Base-by-base conservation (phyloP, 495 filamentous ascomycete genomes). In the Xylaria acuta region DNA sequence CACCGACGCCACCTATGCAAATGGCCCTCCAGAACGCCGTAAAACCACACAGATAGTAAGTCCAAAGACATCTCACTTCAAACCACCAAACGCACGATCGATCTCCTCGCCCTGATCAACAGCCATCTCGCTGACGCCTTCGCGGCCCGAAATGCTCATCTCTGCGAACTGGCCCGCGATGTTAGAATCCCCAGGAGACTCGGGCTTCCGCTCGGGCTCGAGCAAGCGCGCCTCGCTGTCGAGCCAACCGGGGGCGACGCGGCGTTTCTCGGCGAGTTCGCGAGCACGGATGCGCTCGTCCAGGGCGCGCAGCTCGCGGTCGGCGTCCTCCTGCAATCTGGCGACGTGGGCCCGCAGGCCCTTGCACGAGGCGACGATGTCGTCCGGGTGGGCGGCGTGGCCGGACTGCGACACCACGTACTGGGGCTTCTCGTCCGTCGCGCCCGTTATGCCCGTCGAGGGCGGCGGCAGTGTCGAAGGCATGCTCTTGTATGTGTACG, bases 401-500 rank as follows among this genome's bases (percentile, higher is more conserved):
- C 90, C 92, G 30, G 90, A 91, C 32, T 83, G 76, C 12, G 94
- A 94, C 72, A 93, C 80, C 20, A 97, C 89, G 82, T 95, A 97
- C 74, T 88, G 86, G 4, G 90, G 83, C 72, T 86, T 82, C 77
- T 81, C 69, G 77, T 79, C 75, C 20, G 78, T 72, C 65, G 83
- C 69, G 34, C 82, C 72, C 32, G 84, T 75, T 32, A 86, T 75
- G 77, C 89, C 87, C 8, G 90, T 90, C 30, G 90, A 86, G 14
- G 94, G 93, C 1, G 92, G 91, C 0, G 96, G 96, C 0, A 99
- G 87, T 1, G 93, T 91, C 7, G 92, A 93, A 0, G 96, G 91
- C 73, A 99, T 90, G 5, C 90, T 86, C 78, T 93, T 94, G 88
- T 98, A 99, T 56, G 92, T 97, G 84, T 98, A 98, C 41, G 96